Evolutionary conservation across 805 yeast species (phyloP).

Genomic region (Nakazawaea wickerhamii): DNA sequence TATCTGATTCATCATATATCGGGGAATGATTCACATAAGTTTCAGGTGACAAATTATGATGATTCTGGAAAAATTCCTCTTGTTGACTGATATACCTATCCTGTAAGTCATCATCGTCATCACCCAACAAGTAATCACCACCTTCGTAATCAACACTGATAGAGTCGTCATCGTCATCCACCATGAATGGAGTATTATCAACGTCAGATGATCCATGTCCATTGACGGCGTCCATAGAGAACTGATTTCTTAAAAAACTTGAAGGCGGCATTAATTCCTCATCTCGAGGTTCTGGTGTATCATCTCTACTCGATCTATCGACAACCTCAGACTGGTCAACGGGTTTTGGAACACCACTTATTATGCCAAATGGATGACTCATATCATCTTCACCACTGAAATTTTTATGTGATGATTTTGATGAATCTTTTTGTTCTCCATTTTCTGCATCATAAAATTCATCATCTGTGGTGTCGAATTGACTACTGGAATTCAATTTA

Average conservation of each 20-base stretch:
- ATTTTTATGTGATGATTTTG: not conserved
- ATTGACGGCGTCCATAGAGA: conserved; percentile 9
- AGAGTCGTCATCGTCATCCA: not conserved
- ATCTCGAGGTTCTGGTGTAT: not conserved
- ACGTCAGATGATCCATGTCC: conserved; percentile 5
- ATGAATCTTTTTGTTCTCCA: not conserved
- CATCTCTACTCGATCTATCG: conserved; percentile 7
- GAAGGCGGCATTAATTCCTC: conserved; percentile 1
- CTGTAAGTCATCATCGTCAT: not conserved
- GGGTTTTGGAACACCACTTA: too few species aligned
- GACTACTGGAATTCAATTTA: not conserved
- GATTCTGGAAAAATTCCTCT: conserved; percentile 5
- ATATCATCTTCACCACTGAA: too few species aligned
- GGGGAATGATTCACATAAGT: not conserved
- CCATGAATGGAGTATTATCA: not conserved
- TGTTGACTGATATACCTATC: conserved; percentile 6
- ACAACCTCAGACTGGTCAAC: not conserved
- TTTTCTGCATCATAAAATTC: conserved; percentile 11
- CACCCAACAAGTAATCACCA: not conserved
- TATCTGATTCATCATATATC: not conserved
- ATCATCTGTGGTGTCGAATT: conserved; percentile 8
- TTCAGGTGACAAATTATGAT: not conserved
- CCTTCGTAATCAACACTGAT: conserved; percentile 1
- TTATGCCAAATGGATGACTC: too few species aligned
- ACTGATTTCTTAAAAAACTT: not conserved